Evolutionary conservation across 305 asterid genomes (phyloP).

Genomic region (Solanum hybrid): DNA sequence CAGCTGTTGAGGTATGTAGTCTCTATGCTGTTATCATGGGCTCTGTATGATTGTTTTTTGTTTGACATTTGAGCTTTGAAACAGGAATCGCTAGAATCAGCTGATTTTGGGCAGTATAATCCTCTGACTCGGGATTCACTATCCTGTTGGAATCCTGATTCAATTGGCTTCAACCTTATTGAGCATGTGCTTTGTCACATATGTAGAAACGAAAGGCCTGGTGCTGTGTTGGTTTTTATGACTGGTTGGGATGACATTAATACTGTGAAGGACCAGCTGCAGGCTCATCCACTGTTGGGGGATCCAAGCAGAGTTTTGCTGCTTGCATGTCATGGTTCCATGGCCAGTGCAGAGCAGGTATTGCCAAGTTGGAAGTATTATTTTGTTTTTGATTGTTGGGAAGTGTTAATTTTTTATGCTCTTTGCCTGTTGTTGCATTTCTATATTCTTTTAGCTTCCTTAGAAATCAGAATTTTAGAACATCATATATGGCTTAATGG

Average conservation of each 20-base stretch:
- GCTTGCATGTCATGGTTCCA: constrained; percentile 99
- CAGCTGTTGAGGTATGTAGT: constrained; percentile 69
- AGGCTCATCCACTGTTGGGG: constrained; percentile 79
- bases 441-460: not conserved
- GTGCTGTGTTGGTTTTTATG: constrained; percentile 92
- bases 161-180: constrained; percentile 92
- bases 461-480: constrained; percentile 5
- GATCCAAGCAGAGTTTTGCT: constrained; percentile 79
- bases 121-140: constrained; percentile 56
- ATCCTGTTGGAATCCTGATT: constrained; percentile 94
- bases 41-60: constrained; percentile 4
- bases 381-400: not conserved
- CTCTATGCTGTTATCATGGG: not conserved
- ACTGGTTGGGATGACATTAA: constrained; percentile 99
- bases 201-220: constrained; percentile 78
- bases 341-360: constrained; percentile 96
- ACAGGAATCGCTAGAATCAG: constrained; percentile 74
- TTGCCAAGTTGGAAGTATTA: constrained; percentile 3
- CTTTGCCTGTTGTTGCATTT: constrained; percentile 4
- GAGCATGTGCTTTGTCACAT: constrained; percentile 81
- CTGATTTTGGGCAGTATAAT: constrained; percentile 54
- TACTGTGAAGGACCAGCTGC: constrained; percentile 84
- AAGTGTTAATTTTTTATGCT: not conserved
- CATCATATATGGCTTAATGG: not conserved
- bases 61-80: constrained; percentile 14